Evolutionary conservation across 306 rosid species (phyloP).

Genomic region (Lupinus albus): DNA sequence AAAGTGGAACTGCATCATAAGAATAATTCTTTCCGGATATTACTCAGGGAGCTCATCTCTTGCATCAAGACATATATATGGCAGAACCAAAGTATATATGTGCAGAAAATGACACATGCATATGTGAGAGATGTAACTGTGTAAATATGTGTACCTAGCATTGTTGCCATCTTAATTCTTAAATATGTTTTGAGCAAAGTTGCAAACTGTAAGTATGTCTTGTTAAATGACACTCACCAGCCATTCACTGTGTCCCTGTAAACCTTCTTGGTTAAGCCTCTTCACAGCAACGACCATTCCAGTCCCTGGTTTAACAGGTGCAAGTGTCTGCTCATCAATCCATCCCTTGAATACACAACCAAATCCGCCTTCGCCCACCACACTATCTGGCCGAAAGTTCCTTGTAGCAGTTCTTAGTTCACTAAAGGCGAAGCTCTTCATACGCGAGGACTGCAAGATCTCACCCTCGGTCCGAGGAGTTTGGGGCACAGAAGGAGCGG

Average conservation of each 20-base stretch:
- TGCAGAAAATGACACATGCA: too few relatives aligned
- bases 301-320: slow-evolving; percentile 80
- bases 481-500: slow-evolving; percentile 58
- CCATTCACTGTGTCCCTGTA: slow-evolving; percentile 98
- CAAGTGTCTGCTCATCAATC: slow-evolving; percentile 79
- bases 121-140: too few relatives aligned
- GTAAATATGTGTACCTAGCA: too few relatives aligned
- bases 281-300: slow-evolving; percentile 91
- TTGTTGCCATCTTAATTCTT: neutral
- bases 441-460: slow-evolving; percentile 76
- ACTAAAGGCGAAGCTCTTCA: slow-evolving; percentile 70
- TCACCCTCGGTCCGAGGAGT: slow-evolving; percentile 93
- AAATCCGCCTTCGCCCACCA: slow-evolving; percentile 97
- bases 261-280: slow-evolving; percentile 93
- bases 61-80: too few relatives aligned
- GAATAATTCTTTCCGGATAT: neutral
- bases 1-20: slow-evolving; percentile 18
- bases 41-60: neutral
- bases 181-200: slow-evolving; percentile 23
- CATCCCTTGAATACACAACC: slow-evolving; percentile 94
- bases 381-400: slow-evolving; percentile 96
- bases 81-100: too few relatives aligned
- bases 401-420: slow-evolving; percentile 87
- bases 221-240: slow-evolving; percentile 68
- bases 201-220: slow-evolving; percentile 7